These are phyloP conservation scores for Polysphondylium violaceum DNA, from an alignment of 78 protist genomes.

Conservation along the genomic window DNA sequence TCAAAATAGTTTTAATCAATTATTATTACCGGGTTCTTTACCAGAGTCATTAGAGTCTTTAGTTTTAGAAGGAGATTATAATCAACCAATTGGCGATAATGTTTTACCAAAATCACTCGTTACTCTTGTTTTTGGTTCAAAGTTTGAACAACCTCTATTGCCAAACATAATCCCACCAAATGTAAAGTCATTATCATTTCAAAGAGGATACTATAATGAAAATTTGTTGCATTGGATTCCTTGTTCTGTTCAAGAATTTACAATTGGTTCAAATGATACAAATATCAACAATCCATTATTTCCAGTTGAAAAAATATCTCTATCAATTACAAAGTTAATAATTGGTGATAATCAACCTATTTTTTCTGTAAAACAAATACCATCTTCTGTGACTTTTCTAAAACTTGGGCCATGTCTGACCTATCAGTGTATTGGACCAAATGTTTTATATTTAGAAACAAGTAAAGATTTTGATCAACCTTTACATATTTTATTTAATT, in stretches of 20 bases:
- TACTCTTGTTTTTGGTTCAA: not conserved
- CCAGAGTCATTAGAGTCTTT: not conserved
- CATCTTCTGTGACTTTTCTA: not conserved
- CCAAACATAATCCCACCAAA: not conserved
- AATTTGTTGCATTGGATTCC: not conserved
- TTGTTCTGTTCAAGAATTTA: not conserved
- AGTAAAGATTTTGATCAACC: too few relatives aligned
- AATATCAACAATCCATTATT: not conserved
- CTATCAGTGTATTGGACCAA: too few relatives aligned
- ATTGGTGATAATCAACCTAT: not conserved
- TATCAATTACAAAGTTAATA: too few relatives aligned
- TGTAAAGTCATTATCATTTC: not conserved
- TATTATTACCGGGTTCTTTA: not conserved
- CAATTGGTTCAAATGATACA: not conserved
- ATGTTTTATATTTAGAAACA: too few relatives aligned
- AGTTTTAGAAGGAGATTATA: not conserved
- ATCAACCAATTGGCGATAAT: not conserved
- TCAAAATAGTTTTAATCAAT: not conserved
- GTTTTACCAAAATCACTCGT: not conserved
- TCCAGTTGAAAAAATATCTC: not conserved
- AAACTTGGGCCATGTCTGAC: too few relatives aligned
- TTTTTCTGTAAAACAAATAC: not conserved
- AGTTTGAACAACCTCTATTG: not conserved
- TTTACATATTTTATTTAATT: too few relatives aligned
- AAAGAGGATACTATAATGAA: not conserved